Base-by-base conservation (phyloP, 495 filamentous ascomycete species). In the Hypoxylon cercidicola region DNA sequence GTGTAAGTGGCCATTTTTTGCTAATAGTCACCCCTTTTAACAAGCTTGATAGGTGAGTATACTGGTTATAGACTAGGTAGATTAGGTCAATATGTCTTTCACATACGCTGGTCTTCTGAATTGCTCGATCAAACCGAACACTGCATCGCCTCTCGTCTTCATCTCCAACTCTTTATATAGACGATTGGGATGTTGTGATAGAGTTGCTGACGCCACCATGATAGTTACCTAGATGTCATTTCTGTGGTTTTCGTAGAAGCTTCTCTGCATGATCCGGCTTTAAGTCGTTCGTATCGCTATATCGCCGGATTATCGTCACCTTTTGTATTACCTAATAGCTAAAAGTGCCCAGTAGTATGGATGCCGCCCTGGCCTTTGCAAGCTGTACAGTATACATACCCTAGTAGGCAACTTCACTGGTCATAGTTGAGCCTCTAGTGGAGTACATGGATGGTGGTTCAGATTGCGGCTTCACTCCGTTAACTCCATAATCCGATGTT, bases 401-500 rank as follows among this genome's bases (percentile, higher is more conserved):
- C 15, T 46, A 15, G 0, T 37, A 19, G 55, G 43, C 30, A 37
- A 49, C 25, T 7, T 35, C 8, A 19, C 28, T 37, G 4, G n/a
- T n/a, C n/a, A n/a, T n/a, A 39, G 32, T 39, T 53, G 43, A 57
- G 43, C 44, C 35, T 49, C 18, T 18, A 3, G 43, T 23, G 9
- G 16, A 39, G 12, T 19, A 3, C 7, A 43, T 43, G 40, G 15
- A 48, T 11, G 39, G 4, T 2, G 20, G 16, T 43, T 57, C 30
- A 11, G 11, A 40, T 47, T 41, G 39, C 23, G 20, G 34, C 43
- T 60, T 45, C 48, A 28, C 35, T 61, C 56, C 52, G 64, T 64
- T 71, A 71, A 71, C 52, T 68, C 68, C 68, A 67, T 40, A 51
- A 16, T 8, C 43, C 60, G 54, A 45, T 0, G 28, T 19, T 32